These are phyloP conservation scores for Echites panduratus DNA, from an alignment of 257 asterid species.

Conservation along the genomic window DNA sequence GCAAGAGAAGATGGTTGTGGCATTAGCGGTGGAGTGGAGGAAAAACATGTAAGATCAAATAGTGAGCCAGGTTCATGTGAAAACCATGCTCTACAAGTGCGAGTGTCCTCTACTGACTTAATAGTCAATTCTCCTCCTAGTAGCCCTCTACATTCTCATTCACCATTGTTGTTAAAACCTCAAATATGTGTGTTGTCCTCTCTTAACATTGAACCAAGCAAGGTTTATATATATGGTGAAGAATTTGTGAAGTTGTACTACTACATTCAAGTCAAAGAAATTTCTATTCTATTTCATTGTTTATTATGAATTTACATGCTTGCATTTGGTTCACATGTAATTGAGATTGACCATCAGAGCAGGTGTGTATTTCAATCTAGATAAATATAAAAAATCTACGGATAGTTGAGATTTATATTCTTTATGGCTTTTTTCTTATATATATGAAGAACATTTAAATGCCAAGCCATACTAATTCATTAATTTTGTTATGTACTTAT, in stretches of 20 bases:
- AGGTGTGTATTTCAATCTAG: not conserved
- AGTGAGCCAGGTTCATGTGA: conserved; percentile 12
- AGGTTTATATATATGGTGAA: too few species aligned
- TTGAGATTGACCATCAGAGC: not conserved
- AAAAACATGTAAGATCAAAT: conserved; percentile 23
- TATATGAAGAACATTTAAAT: not conserved
- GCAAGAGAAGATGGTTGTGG: conserved; percentile 44
- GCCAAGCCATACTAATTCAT: not conserved
- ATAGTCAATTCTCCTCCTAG: conserved; percentile 65
- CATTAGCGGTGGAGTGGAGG: conserved; percentile 24
- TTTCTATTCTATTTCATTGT: not conserved
- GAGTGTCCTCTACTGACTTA: conserved; percentile 55
- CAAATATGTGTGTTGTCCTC: conserved; percentile 1
- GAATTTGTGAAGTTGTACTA: not conserved
- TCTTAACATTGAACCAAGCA: not conserved
- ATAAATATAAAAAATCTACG: not conserved
- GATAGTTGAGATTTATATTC: not conserved
- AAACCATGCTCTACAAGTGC: conserved; percentile 31
- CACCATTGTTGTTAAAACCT: conserved; percentile 56
- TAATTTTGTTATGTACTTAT: not conserved
- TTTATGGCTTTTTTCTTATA: not conserved
- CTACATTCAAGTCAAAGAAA: not conserved
- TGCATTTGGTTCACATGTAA: not conserved
- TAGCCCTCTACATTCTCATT: conserved; percentile 45
- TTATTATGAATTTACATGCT: not conserved